Evolutionary conservation across 1,284 basidiomycete species (phyloP), one percentile per base, ranked within the genome.

Genomic region (Ceratorhiza oryzae-sativae): DNA sequence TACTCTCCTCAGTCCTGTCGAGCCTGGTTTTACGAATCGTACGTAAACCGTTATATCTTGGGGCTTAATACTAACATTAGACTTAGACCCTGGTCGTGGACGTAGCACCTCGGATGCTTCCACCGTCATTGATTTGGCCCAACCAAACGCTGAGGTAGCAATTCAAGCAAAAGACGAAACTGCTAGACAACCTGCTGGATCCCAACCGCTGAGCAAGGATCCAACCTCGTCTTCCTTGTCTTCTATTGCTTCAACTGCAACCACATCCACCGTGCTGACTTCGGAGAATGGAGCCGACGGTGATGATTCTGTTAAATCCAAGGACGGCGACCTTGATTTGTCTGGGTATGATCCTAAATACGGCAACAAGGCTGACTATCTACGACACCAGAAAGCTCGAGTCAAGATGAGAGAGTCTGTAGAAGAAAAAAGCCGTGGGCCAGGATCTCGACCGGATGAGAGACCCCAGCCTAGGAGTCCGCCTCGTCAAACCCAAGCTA

Each of bases 321-420:
- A 45, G 5, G 42, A 46, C 23, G 65, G 23, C 49, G 49, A 41
- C 3, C 15, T 51, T 27, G 65, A 68, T n/a, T 39, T 42, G 23
- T 55, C 65, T 68, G 65, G 65, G 53, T 68, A 68, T 45, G 41
- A 68, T 51, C 65, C 65, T 51, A 68, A 68, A 32, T 68, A 68
- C 48, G 65, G 65, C 53, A 58, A 68, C 34, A 68, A 58, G 46
- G 53, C 65, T 48, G 65, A 68, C 27, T 68, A 42, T 39, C 36
- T 68, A 13, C 65, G 65, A 34, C 65, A 48, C 25, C 65, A 68
- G 39, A 68, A 68, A 36, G 65, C 41, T 46, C 65, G 65, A 56
- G 42, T 45, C 41, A 68, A 58, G 18, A 58, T 58, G 51, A 41
- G 56, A 39, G 65, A 56, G n/a, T 68, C 65, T 5, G 46, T 58